phyloP scores from a whole-genome alignment of 2,329 filamentous ascomycete genomes.

The Colletotrichum orchidophilum region DNA sequence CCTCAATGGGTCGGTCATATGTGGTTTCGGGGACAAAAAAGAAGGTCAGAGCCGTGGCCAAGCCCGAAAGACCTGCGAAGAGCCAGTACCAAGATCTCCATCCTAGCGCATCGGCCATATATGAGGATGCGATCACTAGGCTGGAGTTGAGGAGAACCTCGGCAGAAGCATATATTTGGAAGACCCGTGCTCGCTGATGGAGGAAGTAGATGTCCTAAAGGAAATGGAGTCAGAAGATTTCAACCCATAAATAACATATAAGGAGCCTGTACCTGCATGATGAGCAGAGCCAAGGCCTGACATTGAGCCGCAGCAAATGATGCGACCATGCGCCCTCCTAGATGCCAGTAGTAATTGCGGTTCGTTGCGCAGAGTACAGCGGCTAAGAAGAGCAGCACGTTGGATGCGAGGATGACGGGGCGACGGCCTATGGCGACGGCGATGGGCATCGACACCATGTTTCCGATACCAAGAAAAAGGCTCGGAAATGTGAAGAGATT shows the following conservation, averaged over 20 bases:
- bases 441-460: constrained; percentile 47
- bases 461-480: constrained; percentile 40
- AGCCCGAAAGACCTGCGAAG: constrained; percentile 14
- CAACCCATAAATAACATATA: too few species aligned
- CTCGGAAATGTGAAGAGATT: constrained; percentile 44
- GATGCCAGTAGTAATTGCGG: constrained; percentile 21
- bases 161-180: constrained; percentile 21
- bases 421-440: constrained; percentile 43
- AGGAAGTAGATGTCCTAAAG: constrained; percentile 25
- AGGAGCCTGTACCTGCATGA: constrained; percentile 7
- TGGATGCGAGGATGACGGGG: constrained; percentile 42
- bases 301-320: constrained; percentile 19
- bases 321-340: constrained; percentile 21
- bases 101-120: constrained; percentile 18
- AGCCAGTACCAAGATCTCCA: constrained; percentile 29
- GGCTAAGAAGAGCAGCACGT: constrained; percentile 39
- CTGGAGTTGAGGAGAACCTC: constrained; percentile 22
- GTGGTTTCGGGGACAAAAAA: constrained; percentile 31
- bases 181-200: constrained; percentile 20
- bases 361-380: constrained; percentile 35
- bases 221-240: not conserved
- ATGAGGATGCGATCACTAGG: constrained; percentile 13
- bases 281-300: constrained; percentile 19
- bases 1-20: constrained; percentile 17
- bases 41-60: constrained; percentile 20